Evolutionary conservation across 148 eudicot species (phyloP), one percentile per base, ranked within the genome.

Genomic region (Diospyros lotus): DNA sequence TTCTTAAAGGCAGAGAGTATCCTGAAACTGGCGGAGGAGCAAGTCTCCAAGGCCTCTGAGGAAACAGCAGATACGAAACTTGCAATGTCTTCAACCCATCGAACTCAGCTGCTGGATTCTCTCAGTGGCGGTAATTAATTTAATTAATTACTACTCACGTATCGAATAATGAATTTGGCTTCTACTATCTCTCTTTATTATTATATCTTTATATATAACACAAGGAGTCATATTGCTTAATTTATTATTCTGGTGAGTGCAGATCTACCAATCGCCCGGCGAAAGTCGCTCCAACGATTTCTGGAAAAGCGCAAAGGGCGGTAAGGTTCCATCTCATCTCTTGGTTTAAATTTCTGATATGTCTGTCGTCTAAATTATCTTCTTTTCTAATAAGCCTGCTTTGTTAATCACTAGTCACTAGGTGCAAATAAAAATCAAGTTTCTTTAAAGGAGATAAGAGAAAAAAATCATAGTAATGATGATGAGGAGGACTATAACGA

Each of bases 281-380:
- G 79, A 68, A 82, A 81, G 75, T 90, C 91, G 4, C 71, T 88
- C 53, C 86, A 81, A 50, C 81, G 87, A 67, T 90, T 90, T 79
- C 70, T 88, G 67, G 88, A 81, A 81, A 88, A 88, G 82, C 91
- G 94, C 64, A 81, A 88, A 73, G 82, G 81, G 73, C 86, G 94
- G 91, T 90, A 55, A 9, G 18, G 1, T 2, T 28, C 4, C 1
- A 42, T 5, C 42, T 28, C 28, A 28, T 28, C 28, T 28, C 0
- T 28, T 28, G 28, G 28, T 0, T 28, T 28, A 0, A 28, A 28
- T 28, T 28, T 28, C 28, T 28, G 0, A 28, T 28, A 28, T 28
- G 0, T 28, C 28, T 28, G 28, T 28, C 0, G 28, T 28, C 28
- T 28, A 28, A 28, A 28, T 28, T 28, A 28, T 28, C 28, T 28